Evolutionary conservation across 2,329 filamentous ascomycete species (phyloP).

Genomic region (Clarireedia hainanense): DNA sequence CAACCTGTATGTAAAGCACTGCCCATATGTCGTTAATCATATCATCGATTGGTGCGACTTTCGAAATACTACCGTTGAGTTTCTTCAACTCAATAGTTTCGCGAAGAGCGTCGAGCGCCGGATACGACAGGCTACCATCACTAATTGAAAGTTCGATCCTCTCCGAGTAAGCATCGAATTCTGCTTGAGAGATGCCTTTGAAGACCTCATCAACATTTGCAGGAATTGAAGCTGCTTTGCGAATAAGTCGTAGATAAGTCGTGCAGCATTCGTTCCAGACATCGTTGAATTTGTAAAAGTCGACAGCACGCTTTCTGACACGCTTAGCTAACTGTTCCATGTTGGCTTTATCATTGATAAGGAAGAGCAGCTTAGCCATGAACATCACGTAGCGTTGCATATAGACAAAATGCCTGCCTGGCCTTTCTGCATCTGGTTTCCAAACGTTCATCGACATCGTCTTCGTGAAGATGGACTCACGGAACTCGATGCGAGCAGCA

Average conservation of each 20-base stretch:
- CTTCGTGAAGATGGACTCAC: constrained; percentile 66
- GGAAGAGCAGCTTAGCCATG: constrained; percentile 53
- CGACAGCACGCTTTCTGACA: constrained; percentile 54
- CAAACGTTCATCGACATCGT: constrained; percentile 67
- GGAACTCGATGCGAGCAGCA: constrained; percentile 56
- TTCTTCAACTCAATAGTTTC: constrained; percentile 64
- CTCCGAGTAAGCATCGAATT: constrained; percentile 52
- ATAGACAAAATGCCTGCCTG: constrained; percentile 66
- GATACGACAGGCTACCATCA: constrained; percentile 36
- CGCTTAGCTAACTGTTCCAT: constrained; percentile 57
- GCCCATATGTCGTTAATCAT: constrained; percentile 89
- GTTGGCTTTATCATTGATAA: constrained; percentile 52
- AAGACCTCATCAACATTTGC: constrained; percentile 61
- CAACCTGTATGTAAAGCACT: constrained; percentile 61
- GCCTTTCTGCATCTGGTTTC: constrained; percentile 63
- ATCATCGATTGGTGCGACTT: constrained; percentile 78
- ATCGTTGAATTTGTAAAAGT: constrained; percentile 31
- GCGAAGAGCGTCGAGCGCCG: constrained; percentile 52
- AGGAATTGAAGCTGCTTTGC: constrained; percentile 46
- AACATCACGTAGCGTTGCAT: constrained; percentile 63
- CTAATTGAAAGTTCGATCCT: constrained; percentile 53
- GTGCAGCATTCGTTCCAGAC: constrained; percentile 26
- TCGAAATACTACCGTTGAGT: constrained; percentile 83
- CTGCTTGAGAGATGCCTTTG: constrained; percentile 54
- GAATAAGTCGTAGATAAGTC: constrained; percentile 40